Evolutionary conservation across 1,284 basidiomycete species (phyloP).

Genomic region (Erythrobasidium hasegawianum): DNA sequence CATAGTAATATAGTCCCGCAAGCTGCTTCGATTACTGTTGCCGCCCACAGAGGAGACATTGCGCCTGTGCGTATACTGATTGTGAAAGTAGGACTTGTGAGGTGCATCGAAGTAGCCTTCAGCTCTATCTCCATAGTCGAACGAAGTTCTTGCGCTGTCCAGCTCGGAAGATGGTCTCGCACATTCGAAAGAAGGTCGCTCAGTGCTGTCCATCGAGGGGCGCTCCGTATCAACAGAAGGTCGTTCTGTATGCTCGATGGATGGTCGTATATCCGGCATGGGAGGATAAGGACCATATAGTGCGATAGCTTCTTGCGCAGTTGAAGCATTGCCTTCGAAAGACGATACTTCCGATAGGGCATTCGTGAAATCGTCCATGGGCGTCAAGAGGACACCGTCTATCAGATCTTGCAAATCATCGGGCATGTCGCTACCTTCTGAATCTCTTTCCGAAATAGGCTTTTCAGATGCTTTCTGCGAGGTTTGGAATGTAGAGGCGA

Average conservation of each 20-base stretch:
- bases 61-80: slow-evolving; percentile 1
- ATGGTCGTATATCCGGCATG: slow-evolving; percentile 5
- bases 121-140: slow-evolving; percentile 15
- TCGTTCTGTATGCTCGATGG: neutral
- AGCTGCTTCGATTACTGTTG: slow-evolving; percentile 16
- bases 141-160: slow-evolving; percentile 30
- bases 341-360: slow-evolving; percentile 22
- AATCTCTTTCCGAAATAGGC: neutral
- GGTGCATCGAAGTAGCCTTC: neutral
- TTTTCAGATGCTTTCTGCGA: slow-evolving; percentile 1
- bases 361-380: neutral
- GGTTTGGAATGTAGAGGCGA: slow-evolving; percentile 17
- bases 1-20: slow-evolving; percentile 32
- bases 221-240: slow-evolving; percentile 15
- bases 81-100: neutral
- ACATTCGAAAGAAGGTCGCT: neutral
- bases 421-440: slow-evolving; percentile 15
- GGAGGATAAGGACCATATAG: neutral
- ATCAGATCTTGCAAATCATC: slow-evolving; percentile 33
- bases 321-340: slow-evolving; percentile 30
- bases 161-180: neutral
- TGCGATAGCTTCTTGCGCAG: slow-evolving; percentile 26
- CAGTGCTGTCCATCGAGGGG: slow-evolving; percentile 22
- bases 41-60: slow-evolving; percentile 16
- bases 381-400: slow-evolving; percentile 5